Evolutionary conservation across 2,329 filamentous ascomycete genomes (phyloP), one percentile per base, ranked within the genome.

Genomic region (Chaetomiaceae sp.): DNA sequence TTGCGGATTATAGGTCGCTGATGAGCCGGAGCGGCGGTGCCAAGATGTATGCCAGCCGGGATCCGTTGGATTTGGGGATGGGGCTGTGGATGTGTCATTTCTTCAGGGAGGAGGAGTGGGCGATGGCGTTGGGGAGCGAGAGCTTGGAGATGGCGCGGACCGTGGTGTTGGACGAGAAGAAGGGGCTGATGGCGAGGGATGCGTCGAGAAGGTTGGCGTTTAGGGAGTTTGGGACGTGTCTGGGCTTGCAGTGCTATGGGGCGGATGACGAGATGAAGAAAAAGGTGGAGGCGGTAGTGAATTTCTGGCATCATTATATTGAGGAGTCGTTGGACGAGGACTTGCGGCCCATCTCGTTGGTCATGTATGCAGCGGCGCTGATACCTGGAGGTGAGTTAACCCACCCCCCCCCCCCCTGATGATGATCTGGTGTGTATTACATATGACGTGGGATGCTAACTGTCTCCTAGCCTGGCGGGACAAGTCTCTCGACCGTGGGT

Each of bases 51-150:
- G 68, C 74, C 3, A 78, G 75, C 25, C 64, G 62, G 4, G 80
- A 82, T 63, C 66, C 74, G 16, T 63, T 82, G n/a, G 80, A 83
- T 60, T 62, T 83, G 38, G 80, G 80, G 0, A 82, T 83, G 80
- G 75, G 77, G 1, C 61, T 83, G 23, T 83, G 80, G 79, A 75
- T 75, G 40, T 70, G 71, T 20, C 78, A 81, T 55, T 78, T 80
- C 65, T 73, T 74, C 53, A 64, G 64, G 0, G 69, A 69, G 2
- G 76, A 80, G 53, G 63, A 66, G 1, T 82, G 78, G 79, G 75
- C 78, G 2, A 59, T 59, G 2, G 58, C 63, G 4, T 61, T 80
- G 47, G 64, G 66, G 5, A 49, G 44, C 2, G 54, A 64, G 23
- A 67, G 66, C 6, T 53, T 73, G 8, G 49, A 55, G 4, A 53